Percentiles rank a stretch among this genome's conserved stretches.
Conservation (phyloP, 1,284 basidiomycete species). For the Prillingera fragicola region DNA sequence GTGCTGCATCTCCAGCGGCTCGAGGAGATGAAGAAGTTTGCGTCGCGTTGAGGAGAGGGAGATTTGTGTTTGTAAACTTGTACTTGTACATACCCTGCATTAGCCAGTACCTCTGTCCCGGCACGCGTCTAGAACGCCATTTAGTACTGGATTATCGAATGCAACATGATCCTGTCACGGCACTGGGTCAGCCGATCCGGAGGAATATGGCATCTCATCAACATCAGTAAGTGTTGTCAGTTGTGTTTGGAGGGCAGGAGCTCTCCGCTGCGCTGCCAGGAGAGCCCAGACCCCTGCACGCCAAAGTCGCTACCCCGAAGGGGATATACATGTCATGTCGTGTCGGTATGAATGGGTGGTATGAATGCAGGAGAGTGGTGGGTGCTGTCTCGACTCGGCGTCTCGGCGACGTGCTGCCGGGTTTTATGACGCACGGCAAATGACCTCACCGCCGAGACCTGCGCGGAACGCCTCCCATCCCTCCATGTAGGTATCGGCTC, state of each 20-base stretch:
- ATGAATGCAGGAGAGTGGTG: slow-evolving; percentile 14
- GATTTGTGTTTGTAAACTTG: too few species aligned
- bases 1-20: slow-evolving; percentile 17
- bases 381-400: not conserved
- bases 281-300: too few species aligned
- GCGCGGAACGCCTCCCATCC: slow-evolving; percentile 48
- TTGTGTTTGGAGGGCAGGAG: too few species aligned
- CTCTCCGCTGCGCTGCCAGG: too few species aligned
- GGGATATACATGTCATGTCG: slow-evolving; percentile 15
- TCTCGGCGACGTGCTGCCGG: not conserved
- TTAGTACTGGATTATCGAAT: too few species aligned
- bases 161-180: too few species aligned
- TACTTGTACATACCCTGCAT: slow-evolving; percentile 4
- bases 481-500: slow-evolving; percentile 38
- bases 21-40: slow-evolving; percentile 11
- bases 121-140: too few species aligned
- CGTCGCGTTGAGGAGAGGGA: too few species aligned
- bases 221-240: too few species aligned
- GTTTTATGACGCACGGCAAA: slow-evolving; percentile 35
- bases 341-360: slow-evolving; percentile 22
- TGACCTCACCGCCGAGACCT: slow-evolving; percentile 46
- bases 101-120: not conserved
- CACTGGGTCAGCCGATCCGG: too few species aligned
- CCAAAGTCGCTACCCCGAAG: too few species aligned
- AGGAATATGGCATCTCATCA: too few species aligned